Evolutionary conservation across 305 asterid genomes (phyloP), one percentile per base, ranked within the genome.

Genomic region (Ilex paraguariensis): DNA sequence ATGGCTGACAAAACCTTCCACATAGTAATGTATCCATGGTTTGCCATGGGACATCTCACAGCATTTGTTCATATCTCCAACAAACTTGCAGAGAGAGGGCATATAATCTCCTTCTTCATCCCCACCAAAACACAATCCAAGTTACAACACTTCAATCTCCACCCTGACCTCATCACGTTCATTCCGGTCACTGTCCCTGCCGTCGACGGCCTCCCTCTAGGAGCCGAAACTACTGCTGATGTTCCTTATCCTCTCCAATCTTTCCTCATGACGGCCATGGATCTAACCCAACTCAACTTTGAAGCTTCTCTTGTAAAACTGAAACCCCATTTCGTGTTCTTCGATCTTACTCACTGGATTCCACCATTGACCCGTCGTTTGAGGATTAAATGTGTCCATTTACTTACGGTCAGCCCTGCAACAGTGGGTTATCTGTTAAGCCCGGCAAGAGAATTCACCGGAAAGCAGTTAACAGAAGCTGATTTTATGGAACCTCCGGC

Each of bases 51-150:
- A 4, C 42, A n/a, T n/a, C n/a, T n/a, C n/a, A n/a, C n/a, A n/a
- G n/a, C n/a, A n/a, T n/a, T n/a, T n/a, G n/a, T n/a, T 40, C 67
- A 57, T 14, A 64, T 72, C 7, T 73, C 95, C 72, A 87, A 87
- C 77, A 84, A 87, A 60, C 66, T 90, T 2, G 97, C 96, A 5
- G n/a, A n/a, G n/a, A n/a, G n/a, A n/a, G 91, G 93, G 66, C 93
- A 86, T 44, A 36, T 4, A 50, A 75, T 90, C 73, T 82, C 67
- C 75, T 75, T 86, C 68, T 63, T 87, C 48, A 68, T 82, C 28
- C 97, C 97, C 1, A 21, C 36, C 16, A 82, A 79, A 31, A 62
- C 84, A 6, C 83, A 73, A 49, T 17, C 80, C 11, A 77, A 80
- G 42, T 48, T 85, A 7, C 40, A 63, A 59, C 81, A 73, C 30